Conservation (phyloP, 2,329 filamentous ascomycete genomes). For the Exophiala lecanii-corni region DNA sequence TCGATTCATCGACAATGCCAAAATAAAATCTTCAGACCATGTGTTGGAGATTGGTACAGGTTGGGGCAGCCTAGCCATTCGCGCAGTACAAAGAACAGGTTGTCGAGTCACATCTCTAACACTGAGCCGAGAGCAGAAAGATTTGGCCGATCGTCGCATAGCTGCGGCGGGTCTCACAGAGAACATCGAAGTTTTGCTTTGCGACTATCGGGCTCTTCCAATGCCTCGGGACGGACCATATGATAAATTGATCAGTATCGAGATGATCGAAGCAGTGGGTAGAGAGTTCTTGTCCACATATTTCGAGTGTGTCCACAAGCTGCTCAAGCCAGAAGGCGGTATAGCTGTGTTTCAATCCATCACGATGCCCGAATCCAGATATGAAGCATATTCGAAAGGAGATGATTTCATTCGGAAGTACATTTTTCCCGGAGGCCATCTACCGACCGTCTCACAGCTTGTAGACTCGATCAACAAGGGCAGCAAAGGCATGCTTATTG, state of each 20-base stretch:
- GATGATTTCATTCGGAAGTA: conserved; percentile 73
- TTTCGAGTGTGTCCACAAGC: conserved; percentile 58
- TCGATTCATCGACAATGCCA: conserved; percentile 61
- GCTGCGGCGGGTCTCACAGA: conserved; percentile 54
- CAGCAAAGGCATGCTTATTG: conserved; percentile 58
- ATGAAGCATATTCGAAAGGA: conserved; percentile 60
- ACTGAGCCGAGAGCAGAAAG: conserved; percentile 64
- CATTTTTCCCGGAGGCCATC: conserved; percentile 73
- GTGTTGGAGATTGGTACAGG: conserved; percentile 72
- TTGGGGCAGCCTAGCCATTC: conserved; percentile 70
- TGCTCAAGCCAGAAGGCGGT: conserved; percentile 61
- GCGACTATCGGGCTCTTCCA: conserved; percentile 63
- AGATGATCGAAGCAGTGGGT: conserved; percentile 74
- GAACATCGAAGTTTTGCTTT: conserved; percentile 60
- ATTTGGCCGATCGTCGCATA: conserved; percentile 62
- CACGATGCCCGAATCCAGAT: conserved; percentile 67
- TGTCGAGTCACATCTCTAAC: conserved; percentile 67
- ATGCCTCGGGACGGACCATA: conserved; percentile 49
- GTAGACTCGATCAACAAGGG: conserved; percentile 57
- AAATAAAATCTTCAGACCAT: conserved; percentile 61
- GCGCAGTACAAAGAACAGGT: conserved; percentile 60
- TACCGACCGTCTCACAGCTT: conserved; percentile 56
- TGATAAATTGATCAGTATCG: conserved; percentile 70
- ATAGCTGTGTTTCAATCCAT: conserved; percentile 72
- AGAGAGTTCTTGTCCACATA: conserved; percentile 63